Percentiles rank a stretch among this genome's conserved stretches.
Evolutionary conservation across 164 flowering plant species (phyloP).

Genomic region (Vitis rupestris): DNA sequence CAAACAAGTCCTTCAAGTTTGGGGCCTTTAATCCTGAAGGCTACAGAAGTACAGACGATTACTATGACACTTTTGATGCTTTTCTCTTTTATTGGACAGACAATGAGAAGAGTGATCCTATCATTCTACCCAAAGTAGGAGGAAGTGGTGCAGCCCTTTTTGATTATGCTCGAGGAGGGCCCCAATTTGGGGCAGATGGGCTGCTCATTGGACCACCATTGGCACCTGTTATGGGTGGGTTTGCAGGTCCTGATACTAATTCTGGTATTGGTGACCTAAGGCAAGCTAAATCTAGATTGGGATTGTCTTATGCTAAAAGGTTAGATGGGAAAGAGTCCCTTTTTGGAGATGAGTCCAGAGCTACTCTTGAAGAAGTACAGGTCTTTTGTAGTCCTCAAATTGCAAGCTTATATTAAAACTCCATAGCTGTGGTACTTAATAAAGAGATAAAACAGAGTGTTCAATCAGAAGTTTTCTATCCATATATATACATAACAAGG

Average conservation of each 20-base stretch:
- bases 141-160: slow-evolving; percentile 97
- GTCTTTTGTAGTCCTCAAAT: slow-evolving; percentile 90
- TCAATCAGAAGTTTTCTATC: no score
- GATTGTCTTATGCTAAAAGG: slow-evolving; percentile 86
- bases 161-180: slow-evolving; percentile 93
- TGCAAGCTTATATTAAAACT: slow-evolving; percentile 68
- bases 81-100: slow-evolving; percentile 80
- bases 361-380: slow-evolving; percentile 59
- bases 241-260: slow-evolving; percentile 87
- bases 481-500: no score
- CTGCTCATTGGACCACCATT: slow-evolving; percentile 89
- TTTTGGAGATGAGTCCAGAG: slow-evolving; percentile 78
- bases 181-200: slow-evolving; percentile 93
- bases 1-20: slow-evolving; percentile 73
- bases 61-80: slow-evolving; percentile 87
- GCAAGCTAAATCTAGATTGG: slow-evolving; percentile 84
- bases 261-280: slow-evolving; percentile 81
- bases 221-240: slow-evolving; percentile 90
- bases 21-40: slow-evolving; percentile 96
- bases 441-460: no score
- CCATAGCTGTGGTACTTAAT: background rate
- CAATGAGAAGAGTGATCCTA: slow-evolving; percentile 35
- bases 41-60: slow-evolving; percentile 81
- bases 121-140: slow-evolving; percentile 76
- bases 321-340: slow-evolving; percentile 84